These are phyloP conservation scores for Ceratopteris richardii DNA, from an alignment of 75 land plant genomes.

Conservation along the genomic window DNA sequence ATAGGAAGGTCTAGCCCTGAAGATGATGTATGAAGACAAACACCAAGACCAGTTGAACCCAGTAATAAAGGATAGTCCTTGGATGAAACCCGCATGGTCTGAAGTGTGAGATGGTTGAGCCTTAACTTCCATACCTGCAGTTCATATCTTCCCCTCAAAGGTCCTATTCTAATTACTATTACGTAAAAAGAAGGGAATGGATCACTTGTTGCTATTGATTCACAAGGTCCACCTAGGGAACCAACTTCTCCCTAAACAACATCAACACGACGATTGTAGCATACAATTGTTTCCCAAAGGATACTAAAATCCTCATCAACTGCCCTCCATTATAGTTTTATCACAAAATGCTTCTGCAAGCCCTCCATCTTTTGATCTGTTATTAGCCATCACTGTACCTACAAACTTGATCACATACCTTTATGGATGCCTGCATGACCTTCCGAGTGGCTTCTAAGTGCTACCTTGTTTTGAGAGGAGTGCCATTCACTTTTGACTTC, in stretches of 20 bases:
- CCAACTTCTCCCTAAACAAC: slow-evolving; percentile 76
- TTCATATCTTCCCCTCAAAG: slow-evolving; percentile 79
- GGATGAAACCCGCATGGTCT: too few relatives aligned
- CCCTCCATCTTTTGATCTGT: too few relatives aligned
- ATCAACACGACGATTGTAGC: too few relatives aligned
- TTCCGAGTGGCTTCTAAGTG: too few relatives aligned
- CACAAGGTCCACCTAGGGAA: slow-evolving; percentile 17
- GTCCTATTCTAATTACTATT: slow-evolving; percentile 74
- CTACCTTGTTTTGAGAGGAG: too few relatives aligned
- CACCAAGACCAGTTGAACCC: slow-evolving; percentile 96
- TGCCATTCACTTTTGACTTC: too few relatives aligned
- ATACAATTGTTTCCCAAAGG: slow-evolving; percentile 78
- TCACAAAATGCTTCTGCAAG: too few relatives aligned
- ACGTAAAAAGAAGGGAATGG: slow-evolving; percentile 72
- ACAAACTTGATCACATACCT: too few relatives aligned
- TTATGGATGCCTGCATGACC: too few relatives aligned
- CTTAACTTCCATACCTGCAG: slow-evolving; percentile 51
- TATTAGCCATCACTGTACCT: too few relatives aligned
- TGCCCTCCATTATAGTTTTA: too few relatives aligned
- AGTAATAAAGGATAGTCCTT: too few relatives aligned
- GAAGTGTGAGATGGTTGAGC: slow-evolving; percentile 62
- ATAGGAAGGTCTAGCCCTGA: slow-evolving; percentile 96
- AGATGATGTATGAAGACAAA: slow-evolving; percentile 89
- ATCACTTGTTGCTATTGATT: slow-evolving; percentile 25
- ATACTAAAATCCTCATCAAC: slow-evolving; percentile 89